Conservation (phyloP, 2,329 filamentous ascomycete species). For the Aspergillus jensenii region DNA sequence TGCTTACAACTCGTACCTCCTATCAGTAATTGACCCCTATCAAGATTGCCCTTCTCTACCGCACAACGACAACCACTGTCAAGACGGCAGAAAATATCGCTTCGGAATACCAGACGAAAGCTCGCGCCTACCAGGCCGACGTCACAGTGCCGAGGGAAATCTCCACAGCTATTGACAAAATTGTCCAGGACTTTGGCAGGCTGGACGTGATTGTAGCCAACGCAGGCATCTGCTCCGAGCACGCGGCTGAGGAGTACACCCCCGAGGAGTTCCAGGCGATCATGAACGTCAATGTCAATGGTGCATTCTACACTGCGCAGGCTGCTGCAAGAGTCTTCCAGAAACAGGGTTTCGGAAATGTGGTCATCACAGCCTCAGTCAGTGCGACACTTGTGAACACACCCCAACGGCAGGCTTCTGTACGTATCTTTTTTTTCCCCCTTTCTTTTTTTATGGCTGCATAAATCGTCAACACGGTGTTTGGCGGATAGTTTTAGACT, state of each 20-base stretch:
- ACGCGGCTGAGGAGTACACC: constrained; percentile 39
- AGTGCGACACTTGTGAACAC: constrained; percentile 39
- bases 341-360: constrained; percentile 31
- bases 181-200: constrained; percentile 41
- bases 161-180: constrained; percentile 28
- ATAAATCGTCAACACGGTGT: no score
- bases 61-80: constrained; percentile 24
- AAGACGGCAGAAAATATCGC: constrained; percentile 26
- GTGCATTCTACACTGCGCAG: constrained; percentile 38
- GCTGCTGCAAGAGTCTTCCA: constrained; percentile 38
- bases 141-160: constrained; percentile 30
- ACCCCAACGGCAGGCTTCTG: constrained; percentile 37
- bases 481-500: no score
- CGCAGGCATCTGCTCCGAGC: constrained; percentile 31
- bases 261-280: constrained; percentile 40
- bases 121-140: constrained; percentile 34
- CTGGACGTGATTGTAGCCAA: constrained; percentile 49
- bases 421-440: neutral
- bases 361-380: constrained; percentile 39
- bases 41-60: constrained; percentile 33
- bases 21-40: neutral
- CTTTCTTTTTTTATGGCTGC: no score
- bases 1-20: constrained; percentile 13
- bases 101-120: constrained; percentile 25
- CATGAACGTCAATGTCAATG: constrained; percentile 39